Evolutionary conservation across 805 yeast species (phyloP).

Genomic region (Spathaspora hagerdaliae): DNA sequence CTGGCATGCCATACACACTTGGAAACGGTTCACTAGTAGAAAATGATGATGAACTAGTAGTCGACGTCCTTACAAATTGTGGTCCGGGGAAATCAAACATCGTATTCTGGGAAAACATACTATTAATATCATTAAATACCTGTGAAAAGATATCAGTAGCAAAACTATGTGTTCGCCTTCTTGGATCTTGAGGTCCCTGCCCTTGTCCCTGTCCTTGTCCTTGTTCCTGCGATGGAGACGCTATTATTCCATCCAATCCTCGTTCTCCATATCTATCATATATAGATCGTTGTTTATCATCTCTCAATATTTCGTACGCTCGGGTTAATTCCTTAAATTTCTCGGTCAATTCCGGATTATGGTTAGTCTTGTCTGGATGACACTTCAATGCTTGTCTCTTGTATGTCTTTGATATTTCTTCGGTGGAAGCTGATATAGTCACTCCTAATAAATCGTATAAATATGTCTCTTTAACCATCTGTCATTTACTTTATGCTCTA

Average conservation of each 20-base stretch:
- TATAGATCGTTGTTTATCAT: slow-evolving; percentile 38
- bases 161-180: slow-evolving; percentile 2
- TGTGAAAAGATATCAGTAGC: slow-evolving; percentile 32
- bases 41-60: neutral
- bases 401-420: slow-evolving; percentile 34
- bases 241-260: slow-evolving; percentile 32
- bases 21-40: too few relatives aligned
- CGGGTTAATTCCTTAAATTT: slow-evolving; percentile 58
- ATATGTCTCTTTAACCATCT: slow-evolving; percentile 14
- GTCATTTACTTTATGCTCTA: neutral
- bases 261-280: slow-evolving; percentile 54
- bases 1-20: slow-evolving; percentile 6
- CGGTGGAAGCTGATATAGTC: slow-evolving; percentile 26
- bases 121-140: slow-evolving; percentile 31
- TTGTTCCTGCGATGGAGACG: slow-evolving; percentile 2
- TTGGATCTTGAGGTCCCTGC: slow-evolving; percentile 1
- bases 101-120: slow-evolving; percentile 14
- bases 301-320: slow-evolving; percentile 63
- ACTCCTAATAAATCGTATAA: slow-evolving; percentile 36
- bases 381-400: slow-evolving; percentile 42
- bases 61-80: neutral
- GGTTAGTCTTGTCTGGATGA: slow-evolving; percentile 65
- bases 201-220: neutral
- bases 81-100: neutral
- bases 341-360: slow-evolving; percentile 45